Base-by-base conservation (phyloP, 305 asterid genomes). In the Fraxinus velutina region DNA sequence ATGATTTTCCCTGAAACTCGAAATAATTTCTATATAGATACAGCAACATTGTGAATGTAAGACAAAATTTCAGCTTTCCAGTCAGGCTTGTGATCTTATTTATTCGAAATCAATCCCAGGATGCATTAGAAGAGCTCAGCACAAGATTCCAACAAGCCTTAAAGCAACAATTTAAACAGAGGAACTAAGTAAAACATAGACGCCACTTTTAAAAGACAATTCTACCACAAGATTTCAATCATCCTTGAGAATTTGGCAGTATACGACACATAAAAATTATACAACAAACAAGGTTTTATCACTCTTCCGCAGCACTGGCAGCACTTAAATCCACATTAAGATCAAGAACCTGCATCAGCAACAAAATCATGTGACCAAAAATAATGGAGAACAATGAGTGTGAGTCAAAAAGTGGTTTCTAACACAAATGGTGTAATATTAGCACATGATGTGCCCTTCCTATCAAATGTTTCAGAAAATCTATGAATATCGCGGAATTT, bases 221-320 rank as follows among this genome's bases (percentile, higher is more conserved):
- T 37, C 9, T 37, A 37, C 44, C 44, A 37, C 9, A 6, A 37
- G 12, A 32, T n/a, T 80, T 50, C 12, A 78, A 64, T 55, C 62
- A 82, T 73, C 72, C 72, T 7, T 50, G n/a, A 57, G 15, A 76
- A 72, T 52, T 62, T 70, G 47, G 72, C 78, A 52, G 79, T 73
- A 73, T 66, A 75, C 55, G 62, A 55, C 80, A 79, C 77, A 15
- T 22, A 30, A 12, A 47, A 84, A 55, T 62, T 44, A 76, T 37
- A 6, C 30, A 39, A 77, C 78, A 33, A 66, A 24, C 64, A 75
- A 7, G 22, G 50, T 55, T 55, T 72, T 73, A 85, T 92, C 91
- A 92, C 89, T 94, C 98, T 88, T 94, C 98, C n/a, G 97, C 97
- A 37, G 98, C 98, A 88, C 96, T 92, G 37, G 98, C 98, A 78